Base-by-base conservation (phyloP, 768 basidiomycete species). In the Coprinopsis strossmayeri region DNA sequence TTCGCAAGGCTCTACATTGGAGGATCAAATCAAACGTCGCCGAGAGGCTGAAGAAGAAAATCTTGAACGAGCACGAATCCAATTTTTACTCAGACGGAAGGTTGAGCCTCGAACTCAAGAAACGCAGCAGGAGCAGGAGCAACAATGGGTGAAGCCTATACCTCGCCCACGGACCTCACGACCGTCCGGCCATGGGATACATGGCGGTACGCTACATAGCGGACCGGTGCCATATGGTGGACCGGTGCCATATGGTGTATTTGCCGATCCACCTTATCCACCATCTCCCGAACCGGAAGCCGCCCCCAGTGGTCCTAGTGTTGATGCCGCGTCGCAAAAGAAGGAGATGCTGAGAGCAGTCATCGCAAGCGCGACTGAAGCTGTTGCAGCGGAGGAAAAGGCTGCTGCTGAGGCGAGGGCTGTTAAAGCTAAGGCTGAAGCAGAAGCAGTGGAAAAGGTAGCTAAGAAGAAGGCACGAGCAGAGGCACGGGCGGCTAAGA, bases 401-500 rank as follows among this genome's bases (percentile, higher is more conserved):
- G 61, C 55, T 3, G 64, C 60, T 25, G 64, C 57, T 3, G 61
- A 59, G 21, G 63, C 54, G 4, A 57, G 35, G 27, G 54, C 49
- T 24, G 51, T 53, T 5, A 53, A 48, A 24, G 54, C 51, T 2
- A 57, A 51, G 1, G 61, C 60, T 20, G 57, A 64, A 41, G 67
- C 61, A 5, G 58, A 59, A 28, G 65, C 63, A 5, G 62, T 57
- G 21, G 67, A 61, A 46, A 65, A 55, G 42, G 63, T 58, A 2
- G 57, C 58, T 28, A 61, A 60, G 42, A 69, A 64, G 57, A 72
- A 69, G 57, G 56, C 62, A 28, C 68, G 66, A 51, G 56, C 64
- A 1, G 51, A n/a, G n/a, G n/a, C n/a, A n/a, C n/a, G n/a, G n/a
- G n/a, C 60, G 20, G 72, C 69, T 57, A 82, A 79, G 58, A 54